Evolutionary conservation across 1,139 yeast species (phyloP), one percentile per base, ranked within the genome.

Genomic region (Yamadazyma dushanensis): DNA sequence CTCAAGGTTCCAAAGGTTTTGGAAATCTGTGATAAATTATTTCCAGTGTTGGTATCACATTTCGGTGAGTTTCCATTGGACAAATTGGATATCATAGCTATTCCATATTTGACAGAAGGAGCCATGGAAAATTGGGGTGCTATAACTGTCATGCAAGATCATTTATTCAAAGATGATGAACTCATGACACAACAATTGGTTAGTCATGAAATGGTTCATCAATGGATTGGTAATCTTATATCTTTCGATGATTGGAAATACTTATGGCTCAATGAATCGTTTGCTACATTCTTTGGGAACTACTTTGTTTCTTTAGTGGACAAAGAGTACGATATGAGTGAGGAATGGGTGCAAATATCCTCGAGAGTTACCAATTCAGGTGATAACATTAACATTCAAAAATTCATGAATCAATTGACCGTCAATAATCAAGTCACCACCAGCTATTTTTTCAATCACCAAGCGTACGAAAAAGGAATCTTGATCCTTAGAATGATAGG

Each of bases 81-180:
- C 5, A 84, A 84, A 47, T 56, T 83, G 26, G 92, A 83, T 51
- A 60, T 84, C 31, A 74, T 80, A 2, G 75, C 84, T 1, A 55
- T 84, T 10, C 92, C 92, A 5, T 82, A 79, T 47, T 65, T 84
- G 40, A 69, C 78, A 22, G 90, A 83, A 54, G 84, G 86, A 40
- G 92, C 86, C 4, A 84, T 83, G 81, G 94, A 84, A 53, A 83
- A 83, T 51, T 80, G 84, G 77, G 85, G 87, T 3, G 60, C 82
- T 61, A 69, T 83, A 22, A 74, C 83, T 3, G 68, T 82, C 7
- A 71, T 80, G 39, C 70, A 76, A 32, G 46, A 50, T 16, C 45
- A 46, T 36, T 38, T 47, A 15, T 46, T 45, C 28, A 39, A 40
- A 14, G 39, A 37, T 21, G 43, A 42, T 30, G 27, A 28, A 2